Conservation (phyloP, 495 filamentous ascomycete genomes). For the Lentithecium fluviatile region DNA sequence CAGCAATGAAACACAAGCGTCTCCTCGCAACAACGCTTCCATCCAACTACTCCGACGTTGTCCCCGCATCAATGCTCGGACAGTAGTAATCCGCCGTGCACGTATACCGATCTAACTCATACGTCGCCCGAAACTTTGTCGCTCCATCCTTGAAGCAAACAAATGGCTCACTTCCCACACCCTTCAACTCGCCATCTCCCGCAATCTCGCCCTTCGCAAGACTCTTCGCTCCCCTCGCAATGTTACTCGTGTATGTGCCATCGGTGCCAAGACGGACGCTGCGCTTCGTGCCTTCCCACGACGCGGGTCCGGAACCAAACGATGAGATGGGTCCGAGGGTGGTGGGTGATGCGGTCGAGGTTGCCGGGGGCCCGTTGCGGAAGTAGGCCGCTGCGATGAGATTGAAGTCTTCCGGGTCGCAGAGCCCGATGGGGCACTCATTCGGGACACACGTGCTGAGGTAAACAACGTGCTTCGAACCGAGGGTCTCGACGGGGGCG, state of each 20-base stretch:
- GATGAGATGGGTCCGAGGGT: background rate
- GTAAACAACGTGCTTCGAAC: slow-evolving; percentile 29
- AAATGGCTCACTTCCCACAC: slow-evolving; percentile 14
- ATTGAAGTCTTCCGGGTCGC: slow-evolving; percentile 20
- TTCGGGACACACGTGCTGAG: slow-evolving; percentile 15
- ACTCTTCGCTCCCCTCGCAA: slow-evolving; percentile 13
- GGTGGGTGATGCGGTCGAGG: background rate
- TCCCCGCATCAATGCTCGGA: slow-evolving; percentile 8
- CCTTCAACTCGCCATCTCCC: background rate
- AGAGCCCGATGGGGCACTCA: slow-evolving; percentile 21
- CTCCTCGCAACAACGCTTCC: background rate
- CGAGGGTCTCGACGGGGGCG: slow-evolving; percentile 15
- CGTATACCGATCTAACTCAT: slow-evolving; percentile 16
- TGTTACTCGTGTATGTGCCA: slow-evolving; percentile 9
- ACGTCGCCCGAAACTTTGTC: slow-evolving; percentile 20
- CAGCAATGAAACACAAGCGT: too few species aligned
- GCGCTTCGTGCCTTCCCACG: slow-evolving; percentile 16
- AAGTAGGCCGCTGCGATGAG: slow-evolving; percentile 18
- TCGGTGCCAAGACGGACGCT: slow-evolving; percentile 9
- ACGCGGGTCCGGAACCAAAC: background rate
- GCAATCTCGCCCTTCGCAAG: background rate
- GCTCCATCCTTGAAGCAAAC: slow-evolving; percentile 25
- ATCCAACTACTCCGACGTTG: background rate
- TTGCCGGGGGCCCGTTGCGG: slow-evolving; percentile 11
- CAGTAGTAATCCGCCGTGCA: slow-evolving; percentile 28